A percentile compares a stretch with the other conserved stretches of the same genome.
phyloP scores from a whole-genome alignment of 768 basidiomycete species.

The Rhizopogon salebrosus region DNA sequence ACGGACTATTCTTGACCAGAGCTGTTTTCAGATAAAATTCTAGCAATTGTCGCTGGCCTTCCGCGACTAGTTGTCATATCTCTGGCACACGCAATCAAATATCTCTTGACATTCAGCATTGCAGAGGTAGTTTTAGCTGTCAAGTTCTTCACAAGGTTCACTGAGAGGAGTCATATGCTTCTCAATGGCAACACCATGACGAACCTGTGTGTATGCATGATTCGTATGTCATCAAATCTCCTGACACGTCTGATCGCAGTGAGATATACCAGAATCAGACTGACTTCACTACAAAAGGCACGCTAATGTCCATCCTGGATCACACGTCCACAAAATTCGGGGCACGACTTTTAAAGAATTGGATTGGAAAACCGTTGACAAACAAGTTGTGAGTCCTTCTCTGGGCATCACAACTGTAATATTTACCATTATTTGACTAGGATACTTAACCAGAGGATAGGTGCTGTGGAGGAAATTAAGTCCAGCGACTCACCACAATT shows the following conservation, averaged over 20 bases:
- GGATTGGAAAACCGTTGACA: slow-evolving; percentile 83
- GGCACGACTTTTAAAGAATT: slow-evolving; percentile 71
- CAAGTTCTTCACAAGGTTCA: slow-evolving; percentile 74
- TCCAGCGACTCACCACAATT: slow-evolving; percentile 56
- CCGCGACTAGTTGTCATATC: slow-evolving; percentile 68
- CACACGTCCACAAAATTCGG: slow-evolving; percentile 88
- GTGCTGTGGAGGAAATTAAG: slow-evolving; percentile 82
- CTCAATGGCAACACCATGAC: slow-evolving; percentile 82
- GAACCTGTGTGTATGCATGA: slow-evolving; percentile 49
- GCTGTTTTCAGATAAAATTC: slow-evolving; percentile 45
- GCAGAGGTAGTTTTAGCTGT: slow-evolving; percentile 76
- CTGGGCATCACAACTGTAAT: neutral
- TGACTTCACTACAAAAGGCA: slow-evolving; percentile 66
- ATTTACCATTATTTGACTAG: slow-evolving; percentile 33
- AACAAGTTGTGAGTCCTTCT: slow-evolving; percentile 36
- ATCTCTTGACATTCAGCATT: slow-evolving; percentile 70
- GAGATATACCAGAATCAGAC: slow-evolving; percentile 94
- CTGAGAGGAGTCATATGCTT: slow-evolving; percentile 77
- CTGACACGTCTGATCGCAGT: slow-evolving; percentile 22
- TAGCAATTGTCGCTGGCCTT: slow-evolving; percentile 59
- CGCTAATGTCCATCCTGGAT: slow-evolving; percentile 83
- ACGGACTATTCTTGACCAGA: neutral
- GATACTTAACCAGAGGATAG: slow-evolving; percentile 66
- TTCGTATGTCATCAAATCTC: neutral
- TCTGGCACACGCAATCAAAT: slow-evolving; percentile 64